Conservation (phyloP, 495 filamentous ascomycete species). For the Opeltia flavorubescens region DNA sequence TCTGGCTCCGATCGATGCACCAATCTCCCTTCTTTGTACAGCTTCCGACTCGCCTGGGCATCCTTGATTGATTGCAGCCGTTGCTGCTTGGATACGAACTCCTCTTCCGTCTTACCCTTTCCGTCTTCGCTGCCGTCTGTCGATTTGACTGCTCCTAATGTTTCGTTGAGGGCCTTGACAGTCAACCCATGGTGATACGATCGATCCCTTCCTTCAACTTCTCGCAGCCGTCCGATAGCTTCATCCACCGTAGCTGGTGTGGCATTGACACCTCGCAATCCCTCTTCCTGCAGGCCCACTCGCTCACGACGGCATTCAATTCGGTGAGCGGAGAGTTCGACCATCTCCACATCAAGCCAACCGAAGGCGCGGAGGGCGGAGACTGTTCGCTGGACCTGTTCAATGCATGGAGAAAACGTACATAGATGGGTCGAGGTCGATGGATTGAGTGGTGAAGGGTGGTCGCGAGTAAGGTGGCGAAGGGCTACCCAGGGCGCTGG, state of each 20-base stretch:
- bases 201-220: constrained; percentile 53
- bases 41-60: constrained; percentile 8
- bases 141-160: constrained; percentile 9
- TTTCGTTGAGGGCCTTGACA: constrained; percentile 1
- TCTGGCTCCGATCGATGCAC: constrained; percentile 72
- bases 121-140: constrained; percentile 11
- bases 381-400: constrained; percentile 79
- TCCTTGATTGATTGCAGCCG: constrained; percentile 16
- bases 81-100: constrained; percentile 14
- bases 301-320: constrained; percentile 73
- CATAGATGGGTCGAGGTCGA: constrained; percentile 57
- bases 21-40: constrained; percentile 53
- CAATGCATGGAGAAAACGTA: constrained; percentile 92
- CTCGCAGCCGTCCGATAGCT: constrained; percentile 53
- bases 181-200: constrained; percentile 31
- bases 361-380: constrained; percentile 59
- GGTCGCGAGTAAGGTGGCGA: constrained; percentile 57
- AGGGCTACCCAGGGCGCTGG: constrained; percentile 88
- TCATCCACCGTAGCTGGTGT: constrained; percentile 60
- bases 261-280: constrained; percentile 42
- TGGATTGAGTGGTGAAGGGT: constrained; percentile 53
- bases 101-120: constrained; percentile 13
- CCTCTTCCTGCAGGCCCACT: constrained; percentile 49
- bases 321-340: constrained; percentile 61
- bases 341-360: constrained; percentile 89